Evolutionary conservation across 495 filamentous ascomycete species (phyloP).

Genomic region (Pseudomonodictys pantanalensis): DNA sequence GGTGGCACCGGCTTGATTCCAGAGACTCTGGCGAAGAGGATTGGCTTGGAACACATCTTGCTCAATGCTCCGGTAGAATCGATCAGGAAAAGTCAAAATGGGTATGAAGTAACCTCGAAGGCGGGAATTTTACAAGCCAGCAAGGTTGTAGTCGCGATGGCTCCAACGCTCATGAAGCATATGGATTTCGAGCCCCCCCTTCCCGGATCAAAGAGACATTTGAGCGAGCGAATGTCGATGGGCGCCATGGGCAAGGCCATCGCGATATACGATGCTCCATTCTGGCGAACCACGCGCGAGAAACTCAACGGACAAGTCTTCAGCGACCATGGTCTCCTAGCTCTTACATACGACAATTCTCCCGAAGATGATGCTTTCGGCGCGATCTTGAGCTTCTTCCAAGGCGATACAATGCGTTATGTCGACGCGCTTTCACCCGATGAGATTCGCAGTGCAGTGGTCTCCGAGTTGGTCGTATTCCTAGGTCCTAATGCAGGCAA

Average conservation of each 20-base stretch:
- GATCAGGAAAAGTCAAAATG: not conserved
- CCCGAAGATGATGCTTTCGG: constrained; percentile 29
- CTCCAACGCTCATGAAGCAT: not conserved
- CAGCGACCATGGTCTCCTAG: constrained; percentile 26
- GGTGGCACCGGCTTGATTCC: constrained; percentile 31
- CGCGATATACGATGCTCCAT: constrained; percentile 31
- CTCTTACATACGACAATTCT: constrained; percentile 31
- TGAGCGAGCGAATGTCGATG: constrained; percentile 34
- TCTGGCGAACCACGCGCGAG: constrained; percentile 28
- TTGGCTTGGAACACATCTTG: constrained; percentile 7
- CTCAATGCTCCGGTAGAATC: not conserved
- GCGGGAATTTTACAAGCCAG: not conserved
- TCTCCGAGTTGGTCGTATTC: constrained; percentile 17
- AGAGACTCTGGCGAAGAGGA: constrained; percentile 13
- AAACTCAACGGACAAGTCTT: constrained; percentile 30
- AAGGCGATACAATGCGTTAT: constrained; percentile 32
- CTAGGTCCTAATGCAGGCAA: constrained; percentile 28
- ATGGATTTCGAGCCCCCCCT: constrained; percentile 11
- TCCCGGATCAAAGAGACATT: constrained; percentile 26
- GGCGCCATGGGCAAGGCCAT: constrained; percentile 36
- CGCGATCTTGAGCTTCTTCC: constrained; percentile 36
- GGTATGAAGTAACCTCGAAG: not conserved
- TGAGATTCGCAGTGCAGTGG: constrained; percentile 12
- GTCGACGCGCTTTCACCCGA: constrained; percentile 19
- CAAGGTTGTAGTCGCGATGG: not conserved